Base-by-base conservation (phyloP, 305 asterid species). In the Plantago lanceolata region DNA sequence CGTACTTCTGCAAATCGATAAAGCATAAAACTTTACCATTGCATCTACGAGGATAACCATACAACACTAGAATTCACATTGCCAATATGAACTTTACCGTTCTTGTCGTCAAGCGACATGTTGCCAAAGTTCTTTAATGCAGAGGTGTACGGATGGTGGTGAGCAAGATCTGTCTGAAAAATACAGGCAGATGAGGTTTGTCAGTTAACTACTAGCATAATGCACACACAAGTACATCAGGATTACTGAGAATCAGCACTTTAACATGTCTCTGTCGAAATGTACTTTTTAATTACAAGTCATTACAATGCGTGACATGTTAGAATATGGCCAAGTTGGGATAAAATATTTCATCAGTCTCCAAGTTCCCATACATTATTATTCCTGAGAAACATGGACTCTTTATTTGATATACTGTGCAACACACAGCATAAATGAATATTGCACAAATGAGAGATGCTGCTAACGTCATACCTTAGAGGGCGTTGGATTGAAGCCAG, bases 401-500 rank as follows among this genome's bases (percentile, higher is more conserved):
- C 43, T 35, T 35, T 35, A 35, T 35, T 35, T 8, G 43, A 35
- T 12, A 35, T 8, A 35, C 11, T 3, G 43, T 8, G n/a, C 8
- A 35, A 8, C 8, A 35, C 8, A 12, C 43, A 35, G 8, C 43
- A n/a, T n/a, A n/a, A n/a, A n/a, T n/a, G n/a, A n/a, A 35, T 8
- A 35, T 8, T 5, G 43, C 43, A 6, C 43, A 35, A 35, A 35
- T 5, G 43, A 35, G 43, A 35, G 68, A 66, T 67, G 68, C 24
- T 21, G 62, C 19, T 47, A 37, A 60, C 48, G 50, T 8, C 57
- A 52, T 78, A 86, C 96, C 95, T 89, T 89, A 15, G 86, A 75
- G 2, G 88, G 83, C 29, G 94, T 89, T 50, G 96, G 95, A 60
- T 71, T 79, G 77, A 89, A 86, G 61, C 96, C 95, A 69, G 85